These are phyloP conservation scores for Dendrostoma leiphaemia DNA, from an alignment of 2,329 filamentous ascomycete genomes.

Conservation along the genomic window DNA sequence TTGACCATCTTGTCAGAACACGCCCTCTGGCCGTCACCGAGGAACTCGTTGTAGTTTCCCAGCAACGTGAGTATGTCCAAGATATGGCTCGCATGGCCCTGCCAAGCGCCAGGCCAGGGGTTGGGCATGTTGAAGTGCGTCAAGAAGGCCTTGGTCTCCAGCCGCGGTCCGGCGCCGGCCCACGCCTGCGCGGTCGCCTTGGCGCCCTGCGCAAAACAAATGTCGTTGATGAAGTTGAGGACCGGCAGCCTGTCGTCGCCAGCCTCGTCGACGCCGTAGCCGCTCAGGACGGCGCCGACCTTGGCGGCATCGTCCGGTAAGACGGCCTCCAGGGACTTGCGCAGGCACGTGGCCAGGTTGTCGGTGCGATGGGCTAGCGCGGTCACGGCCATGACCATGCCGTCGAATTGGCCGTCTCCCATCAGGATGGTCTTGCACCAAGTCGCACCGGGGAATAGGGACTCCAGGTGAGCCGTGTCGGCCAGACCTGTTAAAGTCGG, in stretches of 20 bases:
- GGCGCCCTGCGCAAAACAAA: conserved; percentile 9
- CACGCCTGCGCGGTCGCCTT: conserved; percentile 6
- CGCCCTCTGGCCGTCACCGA: conserved; percentile 31
- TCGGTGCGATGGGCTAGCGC: conserved; percentile 7
- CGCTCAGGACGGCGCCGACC: background rate
- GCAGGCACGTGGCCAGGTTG: conserved; percentile 7
- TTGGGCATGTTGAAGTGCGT: conserved; percentile 45
- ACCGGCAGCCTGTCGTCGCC: conserved; percentile 3
- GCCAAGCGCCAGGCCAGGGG: conserved; percentile 42
- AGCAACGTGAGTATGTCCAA: conserved; percentile 43
- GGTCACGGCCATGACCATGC: conserved; percentile 8
- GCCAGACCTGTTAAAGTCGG: conserved; percentile 9
- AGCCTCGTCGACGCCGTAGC: conserved; percentile 9
- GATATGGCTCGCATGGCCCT: conserved; percentile 40
- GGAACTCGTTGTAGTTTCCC: conserved; percentile 41
- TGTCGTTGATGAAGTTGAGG: conserved; percentile 13
- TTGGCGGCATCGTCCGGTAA: conserved; percentile 5
- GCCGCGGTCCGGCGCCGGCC: background rate
- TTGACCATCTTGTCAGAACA: conserved; percentile 33
- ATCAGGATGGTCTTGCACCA: conserved; percentile 16
- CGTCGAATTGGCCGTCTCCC: conserved; percentile 14
- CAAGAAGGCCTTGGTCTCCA: conserved; percentile 12
- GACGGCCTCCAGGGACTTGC: conserved; percentile 2
- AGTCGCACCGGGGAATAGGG: conserved; percentile 1
- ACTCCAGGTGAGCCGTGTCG: conserved; percentile 2